Evolutionary conservation across 2,329 filamentous ascomycete species (phyloP).

Genomic region (Ramularia endophylla): DNA sequence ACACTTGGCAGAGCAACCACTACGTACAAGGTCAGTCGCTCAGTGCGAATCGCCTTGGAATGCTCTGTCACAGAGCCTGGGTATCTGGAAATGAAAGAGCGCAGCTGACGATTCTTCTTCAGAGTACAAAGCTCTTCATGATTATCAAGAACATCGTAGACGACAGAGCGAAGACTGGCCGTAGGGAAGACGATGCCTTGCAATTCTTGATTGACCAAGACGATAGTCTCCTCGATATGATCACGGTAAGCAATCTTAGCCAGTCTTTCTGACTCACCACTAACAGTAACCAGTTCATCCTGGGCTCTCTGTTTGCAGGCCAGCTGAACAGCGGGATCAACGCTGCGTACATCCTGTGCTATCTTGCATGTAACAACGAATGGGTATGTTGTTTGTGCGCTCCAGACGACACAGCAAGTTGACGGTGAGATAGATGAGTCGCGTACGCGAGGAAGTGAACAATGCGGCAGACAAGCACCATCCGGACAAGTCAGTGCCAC

Average conservation of each 20-base stretch:
- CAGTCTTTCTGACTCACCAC: conserved; percentile 3
- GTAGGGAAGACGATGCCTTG: conserved; percentile 45
- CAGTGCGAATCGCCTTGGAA: too few species aligned
- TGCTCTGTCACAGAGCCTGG: too few species aligned
- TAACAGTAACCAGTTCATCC: conserved; percentile 40
- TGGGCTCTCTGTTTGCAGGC: conserved; percentile 53
- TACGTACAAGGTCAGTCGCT: too few species aligned
- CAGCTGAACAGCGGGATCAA: conserved; percentile 53
- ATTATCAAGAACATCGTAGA: conserved; percentile 46
- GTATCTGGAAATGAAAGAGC: too few species aligned
- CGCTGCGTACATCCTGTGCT: conserved; percentile 47
- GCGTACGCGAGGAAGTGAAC: conserved; percentile 45
- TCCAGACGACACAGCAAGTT: too few species aligned
- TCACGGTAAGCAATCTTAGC: not conserved
- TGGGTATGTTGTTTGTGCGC: conserved; percentile 36
- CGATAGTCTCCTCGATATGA: conserved; percentile 30
- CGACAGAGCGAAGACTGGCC: conserved; percentile 38
- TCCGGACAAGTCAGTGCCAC: conserved; percentile 28
- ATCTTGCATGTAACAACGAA: conserved; percentile 43
- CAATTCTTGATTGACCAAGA: conserved; percentile 51
- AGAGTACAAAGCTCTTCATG: conserved; percentile 41
- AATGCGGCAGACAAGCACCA: conserved; percentile 39
- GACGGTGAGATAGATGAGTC: conserved; percentile 13
- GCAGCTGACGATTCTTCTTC: too few species aligned
- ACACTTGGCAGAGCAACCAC: conserved; percentile 27